Base-by-base conservation (phyloP, 2,329 filamentous ascomycete species). In the Bipolaris oryzae region DNA sequence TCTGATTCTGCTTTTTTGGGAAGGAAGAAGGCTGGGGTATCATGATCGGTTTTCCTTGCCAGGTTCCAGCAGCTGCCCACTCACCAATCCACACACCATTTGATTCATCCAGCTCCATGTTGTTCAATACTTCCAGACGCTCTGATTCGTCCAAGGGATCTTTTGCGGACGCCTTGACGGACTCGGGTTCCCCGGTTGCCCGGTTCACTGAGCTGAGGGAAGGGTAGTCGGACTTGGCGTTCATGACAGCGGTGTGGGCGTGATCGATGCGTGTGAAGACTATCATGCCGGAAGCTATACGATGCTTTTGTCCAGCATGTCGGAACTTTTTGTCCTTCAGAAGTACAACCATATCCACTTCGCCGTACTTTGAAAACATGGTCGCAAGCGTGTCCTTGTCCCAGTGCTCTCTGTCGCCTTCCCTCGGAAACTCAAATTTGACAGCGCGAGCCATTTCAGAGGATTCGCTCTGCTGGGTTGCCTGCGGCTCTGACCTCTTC, bases 241-340 rank as follows among this genome's bases (percentile, higher is more conserved):
- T 83, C 39, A 79, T 67, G 2, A 87, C 81, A 7, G 84, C 84
- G 3, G 82, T 78, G 65, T 86, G 82, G 0, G 85, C 84, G 51
- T 82, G 79, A 45, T 86, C 82, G 34, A 87, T 80, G 3, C 84
- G 85, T 3, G 77, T 74, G 70, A 82, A 88, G 13, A 87, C 79
- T 13, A 88, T 74, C 43, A 86, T 80, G 0, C 80, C 84, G 1
- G 79, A 84, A 5, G 79, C 72, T 54, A 80, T 81, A 63, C 83
- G 83, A 61, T 83, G 80, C 55, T 80, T 80, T 53, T 77, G 77
- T 4, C 81, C 81, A 5, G 79, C 78, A 3, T 81, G 62, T 5
- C 79, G 79, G 5, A 75, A 65, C 61, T 83, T 83, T 69, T 85
- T 86, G 64, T 86, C 84, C 58, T 83, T 85, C 46, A 85, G 75